phyloP scores from a whole-genome alignment of 352 stramenopile species.

The Phytophthora idaei region DNA sequence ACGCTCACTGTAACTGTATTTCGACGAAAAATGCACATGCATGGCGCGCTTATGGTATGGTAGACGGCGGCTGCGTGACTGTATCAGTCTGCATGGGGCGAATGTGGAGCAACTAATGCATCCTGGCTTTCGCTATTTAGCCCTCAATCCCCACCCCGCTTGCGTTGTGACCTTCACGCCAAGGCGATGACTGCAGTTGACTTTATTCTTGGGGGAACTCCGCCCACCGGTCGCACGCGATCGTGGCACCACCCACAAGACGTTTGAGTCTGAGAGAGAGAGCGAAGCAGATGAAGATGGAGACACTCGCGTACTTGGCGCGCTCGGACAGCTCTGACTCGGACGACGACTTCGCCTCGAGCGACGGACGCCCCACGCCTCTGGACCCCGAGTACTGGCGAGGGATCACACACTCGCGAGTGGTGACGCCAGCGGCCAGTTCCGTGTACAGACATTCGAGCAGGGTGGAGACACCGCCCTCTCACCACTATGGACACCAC shows the following conservation, averaged over 20 bases:
- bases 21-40: too few species aligned
- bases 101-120: not conserved
- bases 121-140: not conserved
- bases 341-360: constrained; percentile 38
- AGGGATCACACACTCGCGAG: constrained; percentile 67
- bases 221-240: not conserved
- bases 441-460: constrained; percentile 14
- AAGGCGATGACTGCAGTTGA: not conserved
- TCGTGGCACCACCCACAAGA: not conserved
- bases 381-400: constrained; percentile 79
- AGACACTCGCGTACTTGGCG: constrained; percentile 50
- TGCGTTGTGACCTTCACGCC: not conserved
- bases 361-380: constrained; percentile 48
- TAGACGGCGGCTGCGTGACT: not conserved
- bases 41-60: too few species aligned
- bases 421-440: constrained; percentile 18
- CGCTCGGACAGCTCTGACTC: constrained; percentile 38
- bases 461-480: constrained; percentile 20
- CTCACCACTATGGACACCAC: constrained; percentile 11
- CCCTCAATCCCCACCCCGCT: not conserved
- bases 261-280: not conserved
- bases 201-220: constrained; percentile 2
- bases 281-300: constrained; percentile 33
- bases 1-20: too few species aligned
- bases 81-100: not conserved